Evolutionary conservation across 495 filamentous ascomycete species (phyloP), one percentile per base, ranked within the genome.

Genomic region (Cairneyella variabilis): DNA sequence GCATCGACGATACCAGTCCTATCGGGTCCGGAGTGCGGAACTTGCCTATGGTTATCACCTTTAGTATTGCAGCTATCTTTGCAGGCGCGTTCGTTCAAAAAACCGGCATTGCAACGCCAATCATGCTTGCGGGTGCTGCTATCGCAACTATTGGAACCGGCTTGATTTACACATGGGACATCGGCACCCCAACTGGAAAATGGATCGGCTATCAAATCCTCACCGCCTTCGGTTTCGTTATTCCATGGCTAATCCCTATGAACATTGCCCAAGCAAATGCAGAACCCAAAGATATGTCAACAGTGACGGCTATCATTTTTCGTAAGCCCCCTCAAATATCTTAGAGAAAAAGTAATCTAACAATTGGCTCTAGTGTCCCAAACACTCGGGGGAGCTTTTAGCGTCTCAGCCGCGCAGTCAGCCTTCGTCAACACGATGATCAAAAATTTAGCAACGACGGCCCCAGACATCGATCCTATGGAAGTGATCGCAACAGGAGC

Each of bases 321-420:
- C 56, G 32, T 58, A 48, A 45, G 47, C 48, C 82, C n/a, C 39
- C n/a, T n/a, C n/a, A n/a, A n/a, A n/a, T 32, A 7, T 40, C 10
- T 17, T 20, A 22, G 6, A 61, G 90, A 3, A 77, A 76, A 1
- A 90, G 81, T 11, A 7, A 18, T 21, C 4, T 2, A 43, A 32
- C 17, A 8, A 34, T 8, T 22, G 34, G 2, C 14, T 36, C 2
- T 27, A 54, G 43, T 51, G 39, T 39, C 43, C 20, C 54, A 57
- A 36, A 57, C 36, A 1, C 62, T 90, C 0, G 80, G 82, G 11
- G 83, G 80, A 45, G 76, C 84, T 3, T 61, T 90, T 28, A 84
- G 86, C 58, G 65, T 82, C 36, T 73, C 77, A 0, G 73, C 85
- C 21, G 83, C 73, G 1, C 75, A 87, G 55, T 81, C 79, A 43